Percentiles rank a stretch among this genome's conserved stretches.
Conservation (phyloP, 305 asterid genomes). For the Solanum hybrid region DNA sequence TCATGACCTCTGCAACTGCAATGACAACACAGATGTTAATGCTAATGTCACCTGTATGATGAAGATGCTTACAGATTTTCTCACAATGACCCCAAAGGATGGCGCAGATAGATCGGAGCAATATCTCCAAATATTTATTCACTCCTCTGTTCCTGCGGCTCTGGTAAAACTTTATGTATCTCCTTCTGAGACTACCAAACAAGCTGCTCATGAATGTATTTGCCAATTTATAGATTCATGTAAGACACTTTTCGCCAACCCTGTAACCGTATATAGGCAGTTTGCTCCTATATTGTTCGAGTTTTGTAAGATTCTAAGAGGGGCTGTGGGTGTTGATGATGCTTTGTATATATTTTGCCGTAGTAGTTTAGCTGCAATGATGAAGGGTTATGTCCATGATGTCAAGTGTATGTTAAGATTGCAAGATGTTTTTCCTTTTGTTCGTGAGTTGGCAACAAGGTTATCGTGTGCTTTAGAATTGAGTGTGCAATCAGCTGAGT, state of each 20-base stretch:
- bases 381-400: not conserved
- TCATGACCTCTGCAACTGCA: conserved; percentile 28
- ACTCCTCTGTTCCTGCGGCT: conserved; percentile 39
- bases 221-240: conserved; percentile 23
- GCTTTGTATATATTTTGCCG: conserved; percentile 41
- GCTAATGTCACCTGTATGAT: not conserved
- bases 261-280: not conserved
- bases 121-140: conserved; percentile 43
- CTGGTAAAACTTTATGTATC: conserved; percentile 58
- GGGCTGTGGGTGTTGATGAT: conserved; percentile 29
- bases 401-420: conserved; percentile 14
- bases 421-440: conserved; percentile 35
- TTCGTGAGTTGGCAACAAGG: conserved; percentile 43
- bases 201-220: conserved; percentile 30
- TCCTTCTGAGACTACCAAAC: conserved; percentile 21
- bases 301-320: conserved; percentile 37
- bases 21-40: not conserved
- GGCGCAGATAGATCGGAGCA: conserved; percentile 20
- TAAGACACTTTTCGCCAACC: conserved; percentile 22
- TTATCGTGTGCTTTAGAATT: conserved; percentile 27
- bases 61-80: conserved; percentile 34
- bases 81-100: conserved; percentile 21
- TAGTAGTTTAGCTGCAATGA: conserved; percentile 45
- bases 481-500: conserved; percentile 13
- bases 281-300: conserved; percentile 37